Conservation (phyloP, 345 rosid genomes). For the Populus deltoides region DNA sequence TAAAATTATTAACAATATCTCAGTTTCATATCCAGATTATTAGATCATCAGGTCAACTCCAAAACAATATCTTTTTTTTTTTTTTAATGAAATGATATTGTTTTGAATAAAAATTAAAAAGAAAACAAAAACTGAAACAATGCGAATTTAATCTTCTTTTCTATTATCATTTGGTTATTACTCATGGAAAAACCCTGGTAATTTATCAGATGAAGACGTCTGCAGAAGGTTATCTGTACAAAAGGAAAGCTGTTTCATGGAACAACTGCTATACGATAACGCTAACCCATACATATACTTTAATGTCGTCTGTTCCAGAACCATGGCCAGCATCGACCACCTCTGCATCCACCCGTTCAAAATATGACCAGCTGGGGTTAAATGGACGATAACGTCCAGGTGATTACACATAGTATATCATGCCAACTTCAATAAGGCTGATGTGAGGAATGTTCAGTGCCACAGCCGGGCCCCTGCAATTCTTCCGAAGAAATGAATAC, state of each 20-base stretch:
- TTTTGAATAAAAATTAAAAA: too few species aligned
- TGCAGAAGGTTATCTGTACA: background rate
- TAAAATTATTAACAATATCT: too few species aligned
- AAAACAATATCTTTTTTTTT: too few species aligned
- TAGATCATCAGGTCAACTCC: too few species aligned
- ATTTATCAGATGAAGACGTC: background rate
- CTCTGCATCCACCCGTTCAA: background rate
- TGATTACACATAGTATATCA: conserved; percentile 78
- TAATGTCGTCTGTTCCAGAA: background rate
- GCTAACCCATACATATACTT: background rate
- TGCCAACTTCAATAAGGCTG: conserved; percentile 91
- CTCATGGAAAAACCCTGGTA: background rate
- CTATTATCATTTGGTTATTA: background rate
- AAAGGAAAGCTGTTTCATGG: background rate
- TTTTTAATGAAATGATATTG: too few species aligned
- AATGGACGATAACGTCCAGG: background rate
- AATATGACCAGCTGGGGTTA: background rate
- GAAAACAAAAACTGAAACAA: too few species aligned
- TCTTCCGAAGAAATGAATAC: conserved; percentile 87
- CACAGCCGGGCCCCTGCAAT: conserved; percentile 90
- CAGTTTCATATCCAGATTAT: too few species aligned
- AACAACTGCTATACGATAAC: background rate
- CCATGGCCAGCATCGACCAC: background rate
- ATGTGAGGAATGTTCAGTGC: conserved; percentile 90
- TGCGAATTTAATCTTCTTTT: background rate